Base-by-base conservation (phyloP, 371 early-diverging fungal species). In the Catenaria anguillulae region DNA sequence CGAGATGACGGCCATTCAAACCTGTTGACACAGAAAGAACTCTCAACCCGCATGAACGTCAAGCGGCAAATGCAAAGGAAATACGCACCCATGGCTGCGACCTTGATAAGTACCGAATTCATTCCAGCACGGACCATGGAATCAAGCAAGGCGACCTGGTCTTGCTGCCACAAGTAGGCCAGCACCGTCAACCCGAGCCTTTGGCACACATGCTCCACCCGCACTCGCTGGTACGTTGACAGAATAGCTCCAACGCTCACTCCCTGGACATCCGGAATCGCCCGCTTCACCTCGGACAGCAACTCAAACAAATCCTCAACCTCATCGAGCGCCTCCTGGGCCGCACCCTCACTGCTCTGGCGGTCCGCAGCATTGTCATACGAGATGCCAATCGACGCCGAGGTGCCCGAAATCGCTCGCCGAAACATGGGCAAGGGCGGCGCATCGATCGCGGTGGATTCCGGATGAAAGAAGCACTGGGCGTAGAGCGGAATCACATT, bases 171-270 rank as follows among this genome's bases (percentile, higher is more conserved):
- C 33, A 99, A 77, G 68, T 92, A 98, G 12, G 96, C 83, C 45
- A 98, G 73, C 56, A 90, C 83, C 10, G 75, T 77, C 26, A 99
- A 73, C 0, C 87, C 86, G 56, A 97, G 72, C 33, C 93, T 80
- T 52, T 79, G 73, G 71, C 96, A 96, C 78, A 99, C 91, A 74
- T 89, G 79, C 68, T 97, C 93, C 1, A 99, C 96, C 52, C 99
- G 85, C 40, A 92, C 87, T 35, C 95, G 82, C 72, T 99, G 99
- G 72, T 99, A 99, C 66, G 82, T 88, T 6, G 97, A 97, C 46
- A 97, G 75, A 65, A 99, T 99, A 1, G 99, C 99, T 23, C 99
- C 99, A 13, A 91, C 89, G 19, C 92, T 90, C 2, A 99, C 93
- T 6, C 82, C 98, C 63, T 90, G 71, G 37, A 95, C 80, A 35